Base-by-base conservation (phyloP, 2,329 filamentous ascomycete species). In the Fusarium sp. region DNA sequence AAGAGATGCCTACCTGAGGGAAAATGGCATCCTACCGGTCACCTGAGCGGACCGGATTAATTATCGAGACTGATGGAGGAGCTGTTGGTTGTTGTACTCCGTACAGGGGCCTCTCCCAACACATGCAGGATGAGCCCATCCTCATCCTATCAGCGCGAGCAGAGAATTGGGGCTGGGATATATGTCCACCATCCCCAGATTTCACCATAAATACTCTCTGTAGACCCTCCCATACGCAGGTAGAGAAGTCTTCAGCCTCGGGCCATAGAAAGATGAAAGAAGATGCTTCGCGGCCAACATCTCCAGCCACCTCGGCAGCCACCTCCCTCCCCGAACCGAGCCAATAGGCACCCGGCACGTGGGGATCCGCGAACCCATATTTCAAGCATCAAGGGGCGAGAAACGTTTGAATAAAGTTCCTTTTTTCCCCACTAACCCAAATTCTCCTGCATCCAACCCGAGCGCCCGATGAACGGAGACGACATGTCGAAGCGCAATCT, bases 401-500 rank as follows among this genome's bases (percentile, higher is more conserved):
- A n/a, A 45, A 45, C 18, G 50, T 54, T 9, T 31, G 50, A 33
- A 54, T 31, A 54, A 54, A 54, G 50, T 54, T 54, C 24, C 18
- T 48, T 45, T 45, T 31, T 54, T 33, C 50, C 48, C 50, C 50
- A 54, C 50, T 54, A 54, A n/a, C 50, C 27, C n/a, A 20, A 20
- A 31, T 54, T 31, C 50, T 54, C 50, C 18, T 18, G 48, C 43
- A 48, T 24, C 24, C 20, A 24, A 27, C n/a, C n/a, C n/a, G n/a
- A n/a, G n/a, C n/a, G n/a, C n/a, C n/a, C n/a, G n/a, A n/a, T n/a
- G n/a, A n/a, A n/a, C n/a, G n/a, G n/a, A n/a, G n/a, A n/a, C n/a
- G n/a, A n/a, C n/a, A n/a, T n/a, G n/a, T n/a, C 65, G 27, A 77
- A 56, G 4, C 43, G 62, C 16, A 76, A 74, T 22, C 66, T 77